Percentiles rank a stretch among this genome's conserved stretches.
phyloP scores from a whole-genome alignment of 345 rosid genomes.

The Barbarea vulgaris region DNA sequence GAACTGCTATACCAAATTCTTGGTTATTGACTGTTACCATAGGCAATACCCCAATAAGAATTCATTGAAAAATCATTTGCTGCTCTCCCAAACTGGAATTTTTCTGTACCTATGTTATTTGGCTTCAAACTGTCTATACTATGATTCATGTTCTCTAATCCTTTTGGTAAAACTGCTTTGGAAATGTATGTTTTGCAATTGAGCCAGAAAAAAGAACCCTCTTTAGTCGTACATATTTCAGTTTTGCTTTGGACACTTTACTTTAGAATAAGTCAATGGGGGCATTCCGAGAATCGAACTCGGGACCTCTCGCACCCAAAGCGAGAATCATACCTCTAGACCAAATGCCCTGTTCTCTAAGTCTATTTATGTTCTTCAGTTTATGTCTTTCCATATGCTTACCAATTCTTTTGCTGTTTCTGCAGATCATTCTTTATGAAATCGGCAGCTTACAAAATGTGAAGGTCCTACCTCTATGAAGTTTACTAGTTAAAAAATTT shows the following conservation, averaged over 20 bases:
- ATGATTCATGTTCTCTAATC: neutral
- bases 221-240: neutral
- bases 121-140: neutral
- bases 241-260: neutral
- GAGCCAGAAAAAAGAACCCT: neutral
- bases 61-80: neutral
- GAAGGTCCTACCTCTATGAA: neutral
- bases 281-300: constrained; percentile 74
- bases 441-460: neutral
- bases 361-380: neutral
- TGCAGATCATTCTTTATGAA: neutral
- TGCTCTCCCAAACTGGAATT: neutral
- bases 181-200: neutral
- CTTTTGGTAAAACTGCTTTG: neutral
- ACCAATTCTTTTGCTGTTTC: neutral
- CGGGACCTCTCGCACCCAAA: constrained; percentile 85
- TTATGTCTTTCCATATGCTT: neutral
- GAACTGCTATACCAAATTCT: neutral
- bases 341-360: constrained; percentile 53
- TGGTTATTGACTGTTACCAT: neutral
- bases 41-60: neutral
- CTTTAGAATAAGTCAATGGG: constrained; percentile 38
- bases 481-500: neutral
- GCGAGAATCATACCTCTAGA: constrained; percentile 89
- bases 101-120: neutral